phyloP scores from a whole-genome alignment of 164 flowering plant genomes.

The Kalanchoe fedtschenkoi region DNA sequence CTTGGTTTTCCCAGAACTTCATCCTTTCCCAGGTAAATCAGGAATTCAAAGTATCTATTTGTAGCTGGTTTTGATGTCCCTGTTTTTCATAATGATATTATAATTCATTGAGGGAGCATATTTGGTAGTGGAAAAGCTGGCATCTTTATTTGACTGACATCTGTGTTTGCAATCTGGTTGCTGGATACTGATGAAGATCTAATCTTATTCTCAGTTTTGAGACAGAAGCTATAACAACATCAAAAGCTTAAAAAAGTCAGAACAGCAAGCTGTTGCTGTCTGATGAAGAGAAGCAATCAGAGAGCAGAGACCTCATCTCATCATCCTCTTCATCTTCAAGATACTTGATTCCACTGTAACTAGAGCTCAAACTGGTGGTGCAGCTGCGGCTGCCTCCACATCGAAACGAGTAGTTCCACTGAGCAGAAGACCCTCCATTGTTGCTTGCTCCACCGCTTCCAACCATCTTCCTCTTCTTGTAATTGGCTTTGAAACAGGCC shows the following conservation, averaged over 20 bases:
- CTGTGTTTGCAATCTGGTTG: too few relatives aligned
- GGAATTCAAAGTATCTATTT: too few relatives aligned
- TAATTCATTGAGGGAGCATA: too few relatives aligned
- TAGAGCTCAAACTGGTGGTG: too few relatives aligned
- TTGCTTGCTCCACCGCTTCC: not conserved
- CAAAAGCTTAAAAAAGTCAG: not conserved
- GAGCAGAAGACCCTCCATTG: too few relatives aligned
- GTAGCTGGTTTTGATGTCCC: too few relatives aligned
- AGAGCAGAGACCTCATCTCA: slow-evolving; percentile 17
- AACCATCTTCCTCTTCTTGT: slow-evolving; percentile 32
- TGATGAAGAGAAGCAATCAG: slow-evolving; percentile 14
- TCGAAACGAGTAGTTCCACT: too few relatives aligned
- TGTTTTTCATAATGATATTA: too few relatives aligned
- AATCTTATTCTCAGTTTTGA: not conserved
- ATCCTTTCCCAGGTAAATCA: not conserved
- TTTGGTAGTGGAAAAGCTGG: too few relatives aligned
- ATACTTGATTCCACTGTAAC: too few relatives aligned
- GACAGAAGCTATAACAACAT: not conserved
- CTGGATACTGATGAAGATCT: not conserved
- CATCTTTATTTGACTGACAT: too few relatives aligned
- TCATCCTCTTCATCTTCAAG: slow-evolving; percentile 13
- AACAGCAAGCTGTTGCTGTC: not conserved
- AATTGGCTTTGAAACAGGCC: slow-evolving; percentile 77
- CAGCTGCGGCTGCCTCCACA: too few relatives aligned
- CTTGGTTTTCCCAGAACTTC: not conserved